These are phyloP conservation scores for Ramalina peruviana DNA, from an alignment of 495 filamentous ascomycete genomes.

Conservation along the genomic window DNA sequence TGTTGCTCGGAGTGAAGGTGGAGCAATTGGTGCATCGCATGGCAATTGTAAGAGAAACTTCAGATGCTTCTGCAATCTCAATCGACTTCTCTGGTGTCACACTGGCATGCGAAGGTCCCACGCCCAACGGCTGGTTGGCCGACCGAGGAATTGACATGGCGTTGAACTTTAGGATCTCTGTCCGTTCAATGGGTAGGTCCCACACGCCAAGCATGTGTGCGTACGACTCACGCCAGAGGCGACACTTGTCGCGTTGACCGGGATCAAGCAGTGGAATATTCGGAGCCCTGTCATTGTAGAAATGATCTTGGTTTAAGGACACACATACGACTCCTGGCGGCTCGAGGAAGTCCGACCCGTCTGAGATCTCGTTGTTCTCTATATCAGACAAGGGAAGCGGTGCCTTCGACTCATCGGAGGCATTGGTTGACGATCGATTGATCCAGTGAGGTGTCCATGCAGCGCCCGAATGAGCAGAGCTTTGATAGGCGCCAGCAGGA, in stretches of 20 bases:
- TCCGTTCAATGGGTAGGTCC: constrained; percentile 57
- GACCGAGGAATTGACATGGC: neutral
- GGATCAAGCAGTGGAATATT: constrained; percentile 56
- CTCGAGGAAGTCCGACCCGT: constrained; percentile 9
- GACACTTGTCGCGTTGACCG: constrained; percentile 42
- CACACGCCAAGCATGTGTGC: constrained; percentile 71
- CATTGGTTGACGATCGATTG: constrained; percentile 24
- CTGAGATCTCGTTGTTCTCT: constrained; percentile 27
- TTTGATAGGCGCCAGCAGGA: constrained; percentile 50
- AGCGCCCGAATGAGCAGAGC: constrained; percentile 41
- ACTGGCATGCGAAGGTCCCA: neutral
- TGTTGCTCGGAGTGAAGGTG: constrained; percentile 6
- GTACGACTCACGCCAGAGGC: constrained; percentile 63
- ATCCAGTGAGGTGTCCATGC: constrained; percentile 54
- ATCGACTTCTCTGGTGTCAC: no score
- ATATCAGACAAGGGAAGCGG: constrained; percentile 24
- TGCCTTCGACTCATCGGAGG: constrained; percentile 21
- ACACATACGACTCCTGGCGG: constrained; percentile 39
- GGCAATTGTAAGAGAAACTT: no score
- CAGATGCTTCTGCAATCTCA: neutral
- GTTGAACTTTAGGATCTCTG: constrained; percentile 79
- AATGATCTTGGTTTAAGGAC: constrained; percentile 62
- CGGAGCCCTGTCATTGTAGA: constrained; percentile 64
- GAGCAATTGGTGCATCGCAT: constrained; percentile 28
- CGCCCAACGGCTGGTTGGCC: neutral